Conservation (phyloP, 1,284 basidiomycete genomes). For the Apiotrichum porosum region DNA sequence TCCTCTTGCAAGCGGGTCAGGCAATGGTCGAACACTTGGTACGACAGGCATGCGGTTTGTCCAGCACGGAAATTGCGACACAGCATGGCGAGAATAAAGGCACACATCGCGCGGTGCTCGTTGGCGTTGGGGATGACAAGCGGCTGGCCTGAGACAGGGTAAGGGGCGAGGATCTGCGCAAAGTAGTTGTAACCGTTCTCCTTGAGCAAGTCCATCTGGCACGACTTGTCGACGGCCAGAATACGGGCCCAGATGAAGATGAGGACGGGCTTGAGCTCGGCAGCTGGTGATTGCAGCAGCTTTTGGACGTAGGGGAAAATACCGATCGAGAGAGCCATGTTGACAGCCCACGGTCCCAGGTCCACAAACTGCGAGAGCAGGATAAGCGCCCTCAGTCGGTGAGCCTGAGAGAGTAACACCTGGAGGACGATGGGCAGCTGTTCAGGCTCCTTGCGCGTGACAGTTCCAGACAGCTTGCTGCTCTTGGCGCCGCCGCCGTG, state of each 20-base stretch:
- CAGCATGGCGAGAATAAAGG: slow-evolving; percentile 91
- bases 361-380: slow-evolving; percentile 97
- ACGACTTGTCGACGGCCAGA: slow-evolving; percentile 87
- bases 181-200: slow-evolving; percentile 87
- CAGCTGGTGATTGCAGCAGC: slow-evolving; percentile 87
- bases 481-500: slow-evolving; percentile 59
- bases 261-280: slow-evolving; percentile 92
- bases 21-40: slow-evolving; percentile 85
- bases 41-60: slow-evolving; percentile 78
- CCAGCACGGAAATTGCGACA: slow-evolving; percentile 82
- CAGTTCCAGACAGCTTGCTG: slow-evolving; percentile 11
- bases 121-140: slow-evolving; percentile 78
- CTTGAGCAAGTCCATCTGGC: slow-evolving; percentile 84
- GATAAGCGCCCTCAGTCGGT: slow-evolving; percentile 90
- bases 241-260: slow-evolving; percentile 99
- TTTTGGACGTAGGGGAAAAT: slow-evolving; percentile 99
- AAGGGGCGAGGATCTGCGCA: slow-evolving; percentile 64
- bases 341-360: slow-evolving; percentile 96
- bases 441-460: slow-evolving; percentile 57
- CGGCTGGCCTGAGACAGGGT: slow-evolving; percentile 34
- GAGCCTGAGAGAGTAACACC: slow-evolving; percentile 91
- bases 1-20: slow-evolving; percentile 74
- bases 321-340: slow-evolving; percentile 93
- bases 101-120: slow-evolving; percentile 98
- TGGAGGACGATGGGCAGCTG: slow-evolving; percentile 97